Percentiles rank a stretch among this genome's conserved stretches.
Conservation (phyloP, 148 eudicot genomes). For the Spergularia marina region DNA sequence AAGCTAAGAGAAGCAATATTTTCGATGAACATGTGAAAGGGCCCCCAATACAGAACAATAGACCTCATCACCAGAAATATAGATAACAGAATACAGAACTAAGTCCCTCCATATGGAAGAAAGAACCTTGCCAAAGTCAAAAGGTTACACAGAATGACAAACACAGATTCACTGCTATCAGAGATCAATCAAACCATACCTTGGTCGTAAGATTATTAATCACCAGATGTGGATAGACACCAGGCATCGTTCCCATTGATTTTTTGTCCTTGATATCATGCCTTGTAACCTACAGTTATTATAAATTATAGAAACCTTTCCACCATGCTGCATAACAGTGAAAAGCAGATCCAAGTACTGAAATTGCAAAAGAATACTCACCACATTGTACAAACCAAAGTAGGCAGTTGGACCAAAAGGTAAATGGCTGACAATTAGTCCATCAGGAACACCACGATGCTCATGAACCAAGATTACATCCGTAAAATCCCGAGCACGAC, state of each 20-base stretch:
- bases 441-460: slow-evolving; percentile 98
- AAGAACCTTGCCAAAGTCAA: background rate
- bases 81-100: background rate
- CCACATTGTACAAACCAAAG: slow-evolving; percentile 91
- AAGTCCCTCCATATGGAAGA: background rate
- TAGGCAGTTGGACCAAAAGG: slow-evolving; percentile 99
- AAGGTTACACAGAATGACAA: background rate
- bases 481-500: slow-evolving; percentile 82
- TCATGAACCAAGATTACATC: slow-evolving; percentile 92
- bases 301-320: slow-evolving; percentile 16
- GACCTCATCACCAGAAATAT: background rate
- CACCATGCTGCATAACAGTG: background rate
- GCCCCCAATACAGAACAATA: background rate
- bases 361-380: slow-evolving; percentile 33
- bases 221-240: slow-evolving; percentile 87
- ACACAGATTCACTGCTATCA: background rate
- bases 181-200: slow-evolving; percentile 32
- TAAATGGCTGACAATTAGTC: slow-evolving; percentile 74
- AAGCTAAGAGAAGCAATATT: background rate
- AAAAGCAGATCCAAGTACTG: slow-evolving; percentile 11
- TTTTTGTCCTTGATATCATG: slow-evolving; percentile 93
- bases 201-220: slow-evolving; percentile 73
- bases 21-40: background rate
- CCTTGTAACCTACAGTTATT: slow-evolving; percentile 73
- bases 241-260: slow-evolving; percentile 94